Base-by-base conservation (phyloP, 2,329 filamentous ascomycete species). In the Claviceps cyperi region DNA sequence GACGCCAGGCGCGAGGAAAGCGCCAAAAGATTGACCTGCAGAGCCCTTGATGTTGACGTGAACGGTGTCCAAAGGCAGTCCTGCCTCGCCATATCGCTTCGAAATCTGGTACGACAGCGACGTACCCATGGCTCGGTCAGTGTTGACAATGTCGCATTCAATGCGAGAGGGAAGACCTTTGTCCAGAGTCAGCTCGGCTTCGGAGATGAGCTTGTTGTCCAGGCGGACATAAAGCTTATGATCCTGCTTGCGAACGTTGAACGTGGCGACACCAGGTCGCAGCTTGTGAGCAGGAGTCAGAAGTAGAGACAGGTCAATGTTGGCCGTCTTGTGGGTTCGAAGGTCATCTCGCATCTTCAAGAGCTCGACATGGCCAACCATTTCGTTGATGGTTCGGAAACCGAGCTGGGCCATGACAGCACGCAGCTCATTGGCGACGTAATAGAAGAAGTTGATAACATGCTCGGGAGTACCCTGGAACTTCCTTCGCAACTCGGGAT, bases 371-470 rank as follows among this genome's bases (percentile, higher is more conserved):
- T 84, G 88, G 19, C 91, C 91, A 60, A 97, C 87, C 91, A 96
- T 96, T 67, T 97, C 91, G 64, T 96, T 97, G 65, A 97, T 84
- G 53, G 86, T 94, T 56, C 91, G 83, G 79, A 94, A 88, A 57
- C 91, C 91, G 60, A 96, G 81, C 69, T 86, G 88, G 47, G 91
- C 90, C 91, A 97, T 96, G 69, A 97, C 94, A 37, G 90, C 88
- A 63, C 91, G 84, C 52, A 97, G 80, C 72, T 97, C 91, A 63
- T 97, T 97, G 58, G 91, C 86, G 48, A 97, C 77, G 62, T 96
- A 97, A 73, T 96, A 97, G 72, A 95, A 95, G 75, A 96, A 96
- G 76, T 96, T 97, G 69, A 97, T 96, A 51, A 95, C 90, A 59
- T 96, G 88, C 70, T 97, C 91, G 11, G 91, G 90, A 1, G 87